Evolutionary conservation across 2,329 filamentous ascomycete genomes (phyloP).

Genomic region (Furcasterigmium furcatum): DNA sequence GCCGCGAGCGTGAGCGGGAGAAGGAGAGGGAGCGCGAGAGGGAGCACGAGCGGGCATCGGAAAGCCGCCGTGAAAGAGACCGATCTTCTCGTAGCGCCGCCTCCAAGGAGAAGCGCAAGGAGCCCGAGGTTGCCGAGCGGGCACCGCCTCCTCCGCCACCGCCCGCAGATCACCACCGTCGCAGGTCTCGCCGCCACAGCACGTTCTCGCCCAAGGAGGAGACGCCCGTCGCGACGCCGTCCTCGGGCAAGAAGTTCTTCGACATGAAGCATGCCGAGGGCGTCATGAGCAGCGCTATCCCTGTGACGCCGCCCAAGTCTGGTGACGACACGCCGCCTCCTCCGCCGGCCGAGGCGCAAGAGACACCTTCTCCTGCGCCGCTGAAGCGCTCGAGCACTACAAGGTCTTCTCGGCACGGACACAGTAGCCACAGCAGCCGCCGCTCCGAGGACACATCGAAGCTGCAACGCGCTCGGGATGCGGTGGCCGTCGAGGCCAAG

Average conservation of each 20-base stretch:
- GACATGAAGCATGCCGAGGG: constrained; percentile 34
- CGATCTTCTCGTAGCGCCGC: constrained; percentile 1
- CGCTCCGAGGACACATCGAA: constrained; percentile 23
- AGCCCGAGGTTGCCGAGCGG: constrained; percentile 16
- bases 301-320: constrained; percentile 9
- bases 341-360: constrained; percentile 14
- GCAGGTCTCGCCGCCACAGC: constrained; percentile 37
- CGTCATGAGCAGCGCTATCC: constrained; percentile 16
- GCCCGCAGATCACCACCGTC: constrained; percentile 29
- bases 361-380: constrained; percentile 8
- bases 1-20: constrained; percentile 34
- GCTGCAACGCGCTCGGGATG: constrained; percentile 18
- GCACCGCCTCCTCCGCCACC: neutral
- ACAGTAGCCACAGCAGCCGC: constrained; percentile 17
- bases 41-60: constrained; percentile 8
- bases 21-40: constrained; percentile 8
- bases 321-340: neutral
- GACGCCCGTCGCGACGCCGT: constrained; percentile 14
- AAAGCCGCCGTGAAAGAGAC: constrained; percentile 10
- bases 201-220: constrained; percentile 30
- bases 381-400: constrained; percentile 27
- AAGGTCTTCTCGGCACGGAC: constrained; percentile 13
- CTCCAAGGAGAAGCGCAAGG: constrained; percentile 27
- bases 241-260: constrained; percentile 37
- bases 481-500: constrained; percentile 11